Percentiles rank a stretch among this genome's conserved stretches.
Evolutionary conservation across 1,284 basidiomycete genomes (phyloP).

Genomic region (Boletellus sp.): DNA sequence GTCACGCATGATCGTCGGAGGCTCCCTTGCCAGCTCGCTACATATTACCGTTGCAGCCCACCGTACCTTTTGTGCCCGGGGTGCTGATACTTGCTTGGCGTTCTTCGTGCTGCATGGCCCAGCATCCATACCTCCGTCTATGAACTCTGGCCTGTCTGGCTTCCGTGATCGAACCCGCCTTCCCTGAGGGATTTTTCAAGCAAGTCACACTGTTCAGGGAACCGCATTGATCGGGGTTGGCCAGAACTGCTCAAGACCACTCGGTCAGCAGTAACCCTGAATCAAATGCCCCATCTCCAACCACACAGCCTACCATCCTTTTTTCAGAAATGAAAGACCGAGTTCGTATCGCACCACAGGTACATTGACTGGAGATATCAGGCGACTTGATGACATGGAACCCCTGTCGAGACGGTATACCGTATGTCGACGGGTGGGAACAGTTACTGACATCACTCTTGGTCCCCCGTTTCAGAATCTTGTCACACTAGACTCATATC

Average conservation of each 20-base stretch:
- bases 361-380: slow-evolving; percentile 48
- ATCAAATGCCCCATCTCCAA: slow-evolving; percentile 38
- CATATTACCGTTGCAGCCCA: slow-evolving; percentile 11
- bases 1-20: slow-evolving; percentile 9
- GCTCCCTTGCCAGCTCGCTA: slow-evolving; percentile 4
- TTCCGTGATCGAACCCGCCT: slow-evolving; percentile 53
- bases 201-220: too few relatives aligned
- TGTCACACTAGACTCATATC: slow-evolving; percentile 45
- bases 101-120: slow-evolving; percentile 39
- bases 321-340: slow-evolving; percentile 43
- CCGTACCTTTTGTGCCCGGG: slow-evolving; percentile 10
- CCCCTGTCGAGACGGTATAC: slow-evolving; percentile 34
- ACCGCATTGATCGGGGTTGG: too few relatives aligned
- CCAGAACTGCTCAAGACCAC: too few relatives aligned
- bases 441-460: slow-evolving; percentile 47
- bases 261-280: too few relatives aligned
- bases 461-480: slow-evolving; percentile 47
- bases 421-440: slow-evolving; percentile 40
- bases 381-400: slow-evolving; percentile 51
- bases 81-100: background rate
- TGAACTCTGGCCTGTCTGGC: slow-evolving; percentile 43
- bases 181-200: slow-evolving; percentile 47
- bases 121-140: slow-evolving; percentile 37
- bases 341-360: slow-evolving; percentile 42
- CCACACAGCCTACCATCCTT: slow-evolving; percentile 39